Base-by-base conservation (phyloP, 805 yeast species). In the Barnettozyma californica region DNA sequence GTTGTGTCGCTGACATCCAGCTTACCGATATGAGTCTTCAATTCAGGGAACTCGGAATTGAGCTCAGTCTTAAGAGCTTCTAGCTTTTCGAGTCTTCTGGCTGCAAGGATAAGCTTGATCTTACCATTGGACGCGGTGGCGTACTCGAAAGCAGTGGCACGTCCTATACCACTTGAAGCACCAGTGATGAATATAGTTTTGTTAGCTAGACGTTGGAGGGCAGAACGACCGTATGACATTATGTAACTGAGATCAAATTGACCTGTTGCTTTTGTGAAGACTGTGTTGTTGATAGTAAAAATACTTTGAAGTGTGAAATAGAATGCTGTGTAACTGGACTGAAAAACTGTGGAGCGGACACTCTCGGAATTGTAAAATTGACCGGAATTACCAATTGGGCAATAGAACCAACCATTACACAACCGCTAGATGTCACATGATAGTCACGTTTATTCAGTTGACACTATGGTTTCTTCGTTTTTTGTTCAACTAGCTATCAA, bases 91-190 rank as follows among this genome's bases (percentile, higher is more conserved):
- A 72, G 56, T 68, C 96, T 80, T 68, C 96, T 81, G 9, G 96
- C 96, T 4, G 90, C 76, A 36, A 89, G 73, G 51, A 89, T 72
- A 58, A 88, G 75, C 61, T 84, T 83, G 60, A 84, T 64, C 18
- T 83, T 65, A 34, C 95, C 95, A 47, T 79, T 72, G 23, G 92
- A 74, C n/a, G 87, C 87, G 33, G 62, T 81, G 29, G 96, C 94
- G 56, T 88, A 81, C 63, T 91, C 96, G 44, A 75, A 67, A 14
- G 97, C 98, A 14, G 96, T 90, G 48, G 95, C 92, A 57, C 80
- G 81, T 18, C 98, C 99, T 60, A 92, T 92, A 47, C 99, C 98
- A 9, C 96, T 83, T 35, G 96, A 87, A 11, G 97, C 98, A 53
- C 98, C 98, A 18, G 98, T 88, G 61, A 92, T 84, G 36, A 92